Conservation (phyloP, 2,329 filamentous ascomycete genomes). For the Cordyceps tenuipes region DNA sequence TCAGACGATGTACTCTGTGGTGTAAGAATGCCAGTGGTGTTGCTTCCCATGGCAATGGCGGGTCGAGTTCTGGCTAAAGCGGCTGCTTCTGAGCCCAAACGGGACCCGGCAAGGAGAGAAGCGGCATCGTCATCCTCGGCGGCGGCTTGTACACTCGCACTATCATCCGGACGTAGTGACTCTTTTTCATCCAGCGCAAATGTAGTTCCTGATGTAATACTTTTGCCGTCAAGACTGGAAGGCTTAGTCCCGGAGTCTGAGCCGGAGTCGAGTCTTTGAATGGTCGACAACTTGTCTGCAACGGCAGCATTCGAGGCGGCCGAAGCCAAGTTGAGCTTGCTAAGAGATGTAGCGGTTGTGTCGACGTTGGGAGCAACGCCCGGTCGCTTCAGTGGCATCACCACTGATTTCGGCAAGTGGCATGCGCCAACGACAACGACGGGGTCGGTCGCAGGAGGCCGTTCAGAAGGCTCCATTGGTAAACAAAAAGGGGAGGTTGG, state of each 20-base stretch:
- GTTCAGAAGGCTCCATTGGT: slow-evolving; percentile 13
- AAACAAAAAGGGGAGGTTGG: slow-evolving; percentile 14
- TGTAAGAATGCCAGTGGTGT: slow-evolving; percentile 41
- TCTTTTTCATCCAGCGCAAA: slow-evolving; percentile 97
- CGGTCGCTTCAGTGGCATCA: slow-evolving; percentile 2
- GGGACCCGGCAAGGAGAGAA: slow-evolving; percentile 66
- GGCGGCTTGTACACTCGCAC: slow-evolving; percentile 79
- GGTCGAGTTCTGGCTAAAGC: slow-evolving; percentile 38
- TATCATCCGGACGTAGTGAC: slow-evolving; percentile 88
- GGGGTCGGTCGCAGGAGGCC: slow-evolving; percentile 12
- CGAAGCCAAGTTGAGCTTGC: slow-evolving; percentile 3
- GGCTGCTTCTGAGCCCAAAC: slow-evolving; percentile 74
- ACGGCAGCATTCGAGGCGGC: not conserved
- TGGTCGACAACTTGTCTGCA: not conserved
- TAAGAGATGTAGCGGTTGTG: not conserved
- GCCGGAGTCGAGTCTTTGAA: slow-evolving; percentile 50
- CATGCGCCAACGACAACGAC: slow-evolving; percentile 10
- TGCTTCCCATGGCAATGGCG: slow-evolving; percentile 35
- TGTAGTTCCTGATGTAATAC: slow-evolving; percentile 85
- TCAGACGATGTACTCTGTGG: slow-evolving; percentile 52
- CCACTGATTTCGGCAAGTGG: not conserved
- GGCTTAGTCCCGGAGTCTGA: slow-evolving; percentile 69
- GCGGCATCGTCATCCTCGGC: slow-evolving; percentile 85
- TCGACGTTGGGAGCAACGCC: not conserved
- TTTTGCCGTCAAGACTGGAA: slow-evolving; percentile 87